phyloP scores from a whole-genome alignment of 345 rosid genomes.

The Microcos paniculata region DNA sequence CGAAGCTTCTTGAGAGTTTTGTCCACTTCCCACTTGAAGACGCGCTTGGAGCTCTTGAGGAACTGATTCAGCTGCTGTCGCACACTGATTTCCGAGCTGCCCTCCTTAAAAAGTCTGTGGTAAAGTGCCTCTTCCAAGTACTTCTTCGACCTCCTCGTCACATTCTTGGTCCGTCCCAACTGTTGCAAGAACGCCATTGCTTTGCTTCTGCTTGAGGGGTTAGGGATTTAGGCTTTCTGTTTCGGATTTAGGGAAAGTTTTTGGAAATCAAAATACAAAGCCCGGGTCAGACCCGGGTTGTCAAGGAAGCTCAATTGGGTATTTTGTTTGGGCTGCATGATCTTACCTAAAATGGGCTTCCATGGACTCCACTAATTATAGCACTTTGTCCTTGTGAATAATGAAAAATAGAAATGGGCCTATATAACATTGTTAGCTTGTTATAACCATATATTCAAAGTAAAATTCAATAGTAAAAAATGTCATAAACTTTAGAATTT shows the following conservation, averaged over 20 bases:
- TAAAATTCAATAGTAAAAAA: too few relatives aligned
- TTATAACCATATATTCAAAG: too few relatives aligned
- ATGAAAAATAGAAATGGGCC: not conserved
- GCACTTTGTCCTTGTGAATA: too few relatives aligned
- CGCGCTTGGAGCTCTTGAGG: slow-evolving; percentile 81
- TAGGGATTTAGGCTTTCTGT: not conserved
- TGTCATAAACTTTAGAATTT: too few relatives aligned
- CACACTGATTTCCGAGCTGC: slow-evolving; percentile 63
- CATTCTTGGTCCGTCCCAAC: slow-evolving; percentile 64
- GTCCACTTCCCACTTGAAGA: slow-evolving; percentile 94
- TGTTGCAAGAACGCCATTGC: slow-evolving; percentile 37
- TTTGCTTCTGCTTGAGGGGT: not conserved
- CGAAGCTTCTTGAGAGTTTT: slow-evolving; percentile 88
- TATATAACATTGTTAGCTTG: too few relatives aligned
- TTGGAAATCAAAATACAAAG: not conserved
- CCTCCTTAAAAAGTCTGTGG: slow-evolving; percentile 66
- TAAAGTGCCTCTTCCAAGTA: slow-evolving; percentile 85
- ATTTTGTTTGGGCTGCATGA: not conserved
- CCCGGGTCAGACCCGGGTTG: too few relatives aligned
- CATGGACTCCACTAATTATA: too few relatives aligned
- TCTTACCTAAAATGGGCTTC: not conserved
- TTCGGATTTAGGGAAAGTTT: not conserved
- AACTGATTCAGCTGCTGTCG: slow-evolving; percentile 72
- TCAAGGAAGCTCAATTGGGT: not conserved
- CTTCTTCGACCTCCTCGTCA: slow-evolving; percentile 71